Base-by-base conservation (phyloP, 352 stramenopile species). In the Pythium phragmiticola region DNA sequence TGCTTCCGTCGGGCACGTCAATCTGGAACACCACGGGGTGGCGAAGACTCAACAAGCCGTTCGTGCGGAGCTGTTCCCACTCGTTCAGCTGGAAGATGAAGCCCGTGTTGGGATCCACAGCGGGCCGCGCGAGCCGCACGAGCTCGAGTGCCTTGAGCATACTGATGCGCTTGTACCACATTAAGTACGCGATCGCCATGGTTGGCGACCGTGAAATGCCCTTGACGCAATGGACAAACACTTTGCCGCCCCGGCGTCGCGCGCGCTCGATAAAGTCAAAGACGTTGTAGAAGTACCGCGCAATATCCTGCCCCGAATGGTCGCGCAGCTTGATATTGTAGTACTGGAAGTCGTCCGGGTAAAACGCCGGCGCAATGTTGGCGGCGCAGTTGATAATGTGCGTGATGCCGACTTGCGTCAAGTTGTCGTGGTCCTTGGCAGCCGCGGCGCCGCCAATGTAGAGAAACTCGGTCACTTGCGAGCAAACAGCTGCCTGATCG, bases 51-150 rank as follows among this genome's bases (percentile, higher is more conserved):
- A 90, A 62, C 28, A 67, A 65, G 28, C 82, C 78, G 34, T 80
- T 66, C 41, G 75, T 62, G 34, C 84, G 84, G 39, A 89, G 63
- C 17, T 89, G 77, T 51, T 95, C 87, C 88, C 88, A 96, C 66
- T 96, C 88, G 36, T 84, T 95, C 11, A 96, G 64, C 65, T 96
- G 88, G 63, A 96, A 95, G 57, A 96, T 92, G 53, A 96, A 96
- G 13, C 86, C 86, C 21, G 82, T 83, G 60, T 96, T 96, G 21
- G 88, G 88, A 50, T 95, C 85, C 19, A 95, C 87, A 13, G 88
- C 85, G 3, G 86, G 83, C 0, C 88, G 74, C 14, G 83, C 77
- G 56, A 88, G 76, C 7, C 86, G 80, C 7, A 96, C 82, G 28
- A 94, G 79, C 42, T 95, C 84, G 42, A 95, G 72, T 14, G 88